Percentiles rank a stretch among this genome's conserved stretches.
These are phyloP conservation scores for Tulasnella sp. DNA, from an alignment of 768 basidiomycete genomes.

Conservation along the genomic window DNA sequence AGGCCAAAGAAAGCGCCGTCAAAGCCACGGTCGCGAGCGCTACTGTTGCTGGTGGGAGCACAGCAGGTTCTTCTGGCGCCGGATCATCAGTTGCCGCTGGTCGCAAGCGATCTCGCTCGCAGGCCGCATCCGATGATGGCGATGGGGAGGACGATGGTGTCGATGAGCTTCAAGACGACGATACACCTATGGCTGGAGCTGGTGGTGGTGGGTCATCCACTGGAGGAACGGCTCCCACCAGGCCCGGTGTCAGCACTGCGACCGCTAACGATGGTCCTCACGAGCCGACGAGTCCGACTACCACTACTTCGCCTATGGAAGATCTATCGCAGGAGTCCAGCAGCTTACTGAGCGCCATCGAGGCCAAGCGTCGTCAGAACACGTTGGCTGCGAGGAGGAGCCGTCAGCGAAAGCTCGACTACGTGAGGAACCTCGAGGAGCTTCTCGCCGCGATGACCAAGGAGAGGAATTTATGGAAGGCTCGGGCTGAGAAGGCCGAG, in stretches of 20 bases:
- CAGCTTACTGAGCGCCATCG: slow-evolving; percentile 38
- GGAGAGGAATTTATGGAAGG: slow-evolving; percentile 55
- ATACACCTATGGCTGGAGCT: slow-evolving; percentile 22
- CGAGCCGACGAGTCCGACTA: background rate
- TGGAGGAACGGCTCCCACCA: too few relatives aligned
- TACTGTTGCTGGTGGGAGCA: background rate
- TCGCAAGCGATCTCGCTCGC: slow-evolving; percentile 46
- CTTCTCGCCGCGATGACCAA: slow-evolving; percentile 39
- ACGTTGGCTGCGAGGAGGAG: slow-evolving; percentile 76
- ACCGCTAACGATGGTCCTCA: background rate
- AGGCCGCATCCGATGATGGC: slow-evolving; percentile 37
- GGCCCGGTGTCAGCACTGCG: too few relatives aligned
- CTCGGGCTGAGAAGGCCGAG: slow-evolving; percentile 8
- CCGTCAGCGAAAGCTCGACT: slow-evolving; percentile 61
- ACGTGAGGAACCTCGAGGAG: slow-evolving; percentile 56
- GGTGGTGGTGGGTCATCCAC: slow-evolving; percentile 13
- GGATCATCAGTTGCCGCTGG: slow-evolving; percentile 19
- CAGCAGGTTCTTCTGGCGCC: slow-evolving; percentile 2
- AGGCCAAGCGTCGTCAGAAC: slow-evolving; percentile 71
- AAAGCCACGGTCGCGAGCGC: background rate
- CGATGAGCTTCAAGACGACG: slow-evolving; percentile 30
- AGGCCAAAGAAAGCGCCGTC: slow-evolving; percentile 12
- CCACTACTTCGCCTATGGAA: slow-evolving; percentile 41
- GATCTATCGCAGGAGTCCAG: slow-evolving; percentile 26
- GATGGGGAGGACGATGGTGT: slow-evolving; percentile 36